phyloP scores from a whole-genome alignment of 2,329 filamentous ascomycete genomes.

The Cladobotryum protrusum region DNA sequence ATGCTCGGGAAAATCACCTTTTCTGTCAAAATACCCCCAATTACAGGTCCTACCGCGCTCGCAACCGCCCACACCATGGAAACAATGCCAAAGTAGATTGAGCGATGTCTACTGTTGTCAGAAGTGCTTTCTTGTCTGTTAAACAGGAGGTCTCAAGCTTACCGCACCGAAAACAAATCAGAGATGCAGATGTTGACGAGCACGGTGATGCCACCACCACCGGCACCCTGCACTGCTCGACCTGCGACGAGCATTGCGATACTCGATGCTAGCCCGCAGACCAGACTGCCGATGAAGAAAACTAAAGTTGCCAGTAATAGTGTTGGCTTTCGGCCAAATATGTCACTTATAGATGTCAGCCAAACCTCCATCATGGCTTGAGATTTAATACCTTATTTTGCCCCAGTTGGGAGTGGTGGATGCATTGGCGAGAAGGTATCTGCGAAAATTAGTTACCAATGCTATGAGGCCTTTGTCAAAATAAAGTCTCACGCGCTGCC shows the following conservation, averaged over 20 bases:
- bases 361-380: constrained; percentile 48
- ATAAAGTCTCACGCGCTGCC: constrained; percentile 50
- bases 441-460: no score
- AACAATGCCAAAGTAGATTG: constrained; percentile 56
- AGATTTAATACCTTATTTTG: constrained; percentile 49
- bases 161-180: constrained; percentile 42
- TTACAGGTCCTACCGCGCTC: constrained; percentile 56
- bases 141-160: no score
- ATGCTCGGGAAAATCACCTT: no score
- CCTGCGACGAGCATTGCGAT: constrained; percentile 35
- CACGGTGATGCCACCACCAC: constrained; percentile 45
- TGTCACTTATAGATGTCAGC: no score
- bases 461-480: no score
- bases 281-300: constrained; percentile 46
- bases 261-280: constrained; percentile 40
- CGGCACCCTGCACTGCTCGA: constrained; percentile 45
- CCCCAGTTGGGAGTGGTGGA: constrained; percentile 67
- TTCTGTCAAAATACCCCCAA: no score
- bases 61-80: constrained; percentile 63
- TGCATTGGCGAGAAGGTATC: constrained; percentile 58
- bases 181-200: constrained; percentile 49
- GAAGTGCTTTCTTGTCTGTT: no score
- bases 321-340: no score
- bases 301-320: constrained; percentile 31
- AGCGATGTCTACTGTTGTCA: constrained; percentile 13